phyloP scores from a whole-genome alignment of 441 rosid genomes.

The Euphorbia schlechtendalii region DNA sequence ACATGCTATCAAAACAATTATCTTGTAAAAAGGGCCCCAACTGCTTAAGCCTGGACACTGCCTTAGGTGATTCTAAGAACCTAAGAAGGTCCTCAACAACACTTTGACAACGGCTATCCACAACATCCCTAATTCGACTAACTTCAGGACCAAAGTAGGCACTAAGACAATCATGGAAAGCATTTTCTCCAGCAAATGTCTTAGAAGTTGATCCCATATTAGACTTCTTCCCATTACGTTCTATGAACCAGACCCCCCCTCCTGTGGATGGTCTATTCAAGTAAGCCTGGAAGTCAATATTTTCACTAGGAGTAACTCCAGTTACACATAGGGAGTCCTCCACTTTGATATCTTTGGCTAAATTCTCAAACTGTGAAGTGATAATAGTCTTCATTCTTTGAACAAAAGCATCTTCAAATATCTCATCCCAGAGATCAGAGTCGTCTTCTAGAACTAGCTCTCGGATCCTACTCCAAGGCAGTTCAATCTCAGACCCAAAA shows the following conservation, averaged over 20 bases:
- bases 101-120: conserved; percentile 64
- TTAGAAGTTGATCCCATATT: conserved; percentile 38
- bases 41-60: conserved; percentile 69
- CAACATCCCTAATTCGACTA: conserved; percentile 72
- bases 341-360: conserved; percentile 50
- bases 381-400: conserved; percentile 77
- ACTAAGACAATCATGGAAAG: conserved; percentile 65
- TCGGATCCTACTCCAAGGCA: conserved; percentile 89
- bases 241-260: conserved; percentile 95
- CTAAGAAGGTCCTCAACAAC: conserved; percentile 78
- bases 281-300: conserved; percentile 64
- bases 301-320: conserved; percentile 42
- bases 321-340: conserved; percentile 42
- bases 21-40: conserved; percentile 77
- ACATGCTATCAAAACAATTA: conserved; percentile 71
- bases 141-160: conserved; percentile 93
- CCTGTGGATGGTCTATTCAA: conserved; percentile 78
- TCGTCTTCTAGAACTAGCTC: conserved; percentile 89
- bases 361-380: conserved; percentile 54
- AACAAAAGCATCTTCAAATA: conserved; percentile 90
- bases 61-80: conserved; percentile 92
- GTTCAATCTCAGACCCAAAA: conserved; percentile 90
- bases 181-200: conserved; percentile 53
- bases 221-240: conserved; percentile 57
- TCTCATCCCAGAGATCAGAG: conserved; percentile 94